Percentiles rank a stretch among this genome's conserved stretches.
Evolutionary conservation across 129 eudicot species (phyloP).

Genomic region (Cynara cardunculus): DNA sequence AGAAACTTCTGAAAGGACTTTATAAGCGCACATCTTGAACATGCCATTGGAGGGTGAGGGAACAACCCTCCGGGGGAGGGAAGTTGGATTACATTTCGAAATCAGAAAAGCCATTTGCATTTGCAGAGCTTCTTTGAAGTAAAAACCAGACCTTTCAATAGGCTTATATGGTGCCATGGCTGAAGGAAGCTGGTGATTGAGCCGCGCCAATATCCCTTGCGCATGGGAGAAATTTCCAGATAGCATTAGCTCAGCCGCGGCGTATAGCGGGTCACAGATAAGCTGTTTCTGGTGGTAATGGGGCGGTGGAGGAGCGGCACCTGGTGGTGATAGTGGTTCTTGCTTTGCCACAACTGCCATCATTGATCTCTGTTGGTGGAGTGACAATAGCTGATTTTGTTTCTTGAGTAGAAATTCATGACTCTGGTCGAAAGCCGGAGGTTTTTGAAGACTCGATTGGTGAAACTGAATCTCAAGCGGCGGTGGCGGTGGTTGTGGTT

Average conservation of each 20-base stretch:
- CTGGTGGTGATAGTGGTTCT: conserved; percentile 10
- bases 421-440: conserved; percentile 16
- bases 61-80: not conserved
- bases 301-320: not conserved
- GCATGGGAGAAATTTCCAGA: conserved; percentile 71
- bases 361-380: conserved; percentile 29
- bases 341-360: conserved; percentile 23
- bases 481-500: conserved; percentile 16
- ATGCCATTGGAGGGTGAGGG: conserved; percentile 38
- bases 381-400: not conserved
- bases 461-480: not conserved
- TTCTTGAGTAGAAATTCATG: conserved; percentile 20
- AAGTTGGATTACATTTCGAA: conserved; percentile 11
- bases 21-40: conserved; percentile 70
- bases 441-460: conserved; percentile 10
- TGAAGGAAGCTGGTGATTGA: conserved; percentile 72
- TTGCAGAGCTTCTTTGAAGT: conserved; percentile 55
- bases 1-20: conserved; percentile 55
- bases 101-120: conserved; percentile 19
- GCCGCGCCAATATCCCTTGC: conserved; percentile 99
- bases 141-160: conserved; percentile 53
- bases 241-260: conserved; percentile 52
- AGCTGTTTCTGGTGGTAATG: conserved; percentile 41
- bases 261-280: conserved; percentile 52
- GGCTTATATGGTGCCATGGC: conserved; percentile 42